phyloP scores from a whole-genome alignment of 1,284 basidiomycete genomes.

The Blastosporella zonata region DNA sequence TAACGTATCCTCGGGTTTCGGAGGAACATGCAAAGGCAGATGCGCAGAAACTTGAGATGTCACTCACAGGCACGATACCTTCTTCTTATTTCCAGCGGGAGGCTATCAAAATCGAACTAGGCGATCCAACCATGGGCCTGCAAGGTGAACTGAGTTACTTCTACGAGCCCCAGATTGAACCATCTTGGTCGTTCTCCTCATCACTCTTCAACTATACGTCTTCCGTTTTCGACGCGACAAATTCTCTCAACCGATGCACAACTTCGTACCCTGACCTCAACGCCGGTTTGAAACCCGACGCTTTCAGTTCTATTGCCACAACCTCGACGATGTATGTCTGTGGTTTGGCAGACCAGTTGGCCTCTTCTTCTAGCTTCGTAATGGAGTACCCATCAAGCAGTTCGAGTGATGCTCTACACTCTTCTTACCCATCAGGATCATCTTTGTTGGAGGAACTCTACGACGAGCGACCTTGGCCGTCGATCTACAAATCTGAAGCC shows the following conservation, averaged over 20 bases:
- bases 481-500: not conserved
- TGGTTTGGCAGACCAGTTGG: slow-evolving; percentile 30
- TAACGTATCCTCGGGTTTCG: slow-evolving; percentile 21
- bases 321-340: slow-evolving; percentile 30
- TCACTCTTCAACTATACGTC: slow-evolving; percentile 19
- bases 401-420: slow-evolving; percentile 1
- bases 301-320: slow-evolving; percentile 29
- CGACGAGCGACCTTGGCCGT: slow-evolving; percentile 13
- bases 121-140: slow-evolving; percentile 13
- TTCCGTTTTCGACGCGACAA: slow-evolving; percentile 3
- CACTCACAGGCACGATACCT: not conserved
- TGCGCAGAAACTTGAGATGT: not conserved
- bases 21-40: slow-evolving; percentile 8
- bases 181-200: slow-evolving; percentile 26
- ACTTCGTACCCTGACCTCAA: slow-evolving; percentile 1
- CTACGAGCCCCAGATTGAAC: slow-evolving; percentile 12
- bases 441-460: slow-evolving; percentile 13
- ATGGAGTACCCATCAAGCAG: slow-evolving; percentile 23
- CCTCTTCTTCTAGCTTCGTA: slow-evolving; percentile 31
- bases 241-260: slow-evolving; percentile 9
- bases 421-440: slow-evolving; percentile 2
- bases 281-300: slow-evolving; percentile 16
- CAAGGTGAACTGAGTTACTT: slow-evolving; percentile 10
- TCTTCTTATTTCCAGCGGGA: not conserved
- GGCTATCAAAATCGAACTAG: slow-evolving; percentile 8